Evolutionary conservation across 768 basidiomycete species (phyloP), one percentile per base, ranked within the genome.

Genomic region (Mycena vulgaris): DNA sequence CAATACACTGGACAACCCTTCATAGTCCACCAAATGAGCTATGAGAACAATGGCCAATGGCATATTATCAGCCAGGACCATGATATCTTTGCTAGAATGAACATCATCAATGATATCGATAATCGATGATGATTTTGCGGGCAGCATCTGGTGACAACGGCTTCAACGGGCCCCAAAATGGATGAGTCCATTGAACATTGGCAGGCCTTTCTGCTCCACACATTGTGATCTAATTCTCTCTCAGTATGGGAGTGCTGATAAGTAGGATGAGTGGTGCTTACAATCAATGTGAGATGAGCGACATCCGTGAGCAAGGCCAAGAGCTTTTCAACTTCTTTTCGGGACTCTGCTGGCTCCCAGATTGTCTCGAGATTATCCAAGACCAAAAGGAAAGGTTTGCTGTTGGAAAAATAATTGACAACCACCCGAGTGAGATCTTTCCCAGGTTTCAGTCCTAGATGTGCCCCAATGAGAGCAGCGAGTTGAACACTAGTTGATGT

Each of bases 291-390:
- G 10, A 62, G 47, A 39, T 51, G 30, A 62, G 35, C 11, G 60
- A 49, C n/a, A n/a, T n/a, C n/a, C n/a, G n/a, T n/a, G n/a, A n/a
- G n/a, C n/a, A n/a, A n/a, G n/a, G n/a, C n/a, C 14, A 60, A 19
- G 23, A 60, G 48, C n/a, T 48, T n/a, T 30, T 60, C 59, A 25
- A 60, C 21, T 2, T 48, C 48, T 0, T 10, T 27, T 16, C 60
- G 60, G 5, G 33, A 27, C 1, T 62, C 35, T 1, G 3, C 21
- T 51, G 47, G 35, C 10, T 62, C 59, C 59, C 59, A 60, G 3
- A 30, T 19, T 21, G 58, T 59, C 21, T 59, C 58, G 17, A 59
- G 37, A 47, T 59, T 59, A 59, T 59, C 58, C 28, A 59, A 25
- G 31, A 59, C 19, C 28, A 59, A 47, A 19, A 60, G 31, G 10